phyloP scores from a whole-genome alignment of 2,329 filamentous ascomycete genomes.

The Sporothrix pallida region DNA sequence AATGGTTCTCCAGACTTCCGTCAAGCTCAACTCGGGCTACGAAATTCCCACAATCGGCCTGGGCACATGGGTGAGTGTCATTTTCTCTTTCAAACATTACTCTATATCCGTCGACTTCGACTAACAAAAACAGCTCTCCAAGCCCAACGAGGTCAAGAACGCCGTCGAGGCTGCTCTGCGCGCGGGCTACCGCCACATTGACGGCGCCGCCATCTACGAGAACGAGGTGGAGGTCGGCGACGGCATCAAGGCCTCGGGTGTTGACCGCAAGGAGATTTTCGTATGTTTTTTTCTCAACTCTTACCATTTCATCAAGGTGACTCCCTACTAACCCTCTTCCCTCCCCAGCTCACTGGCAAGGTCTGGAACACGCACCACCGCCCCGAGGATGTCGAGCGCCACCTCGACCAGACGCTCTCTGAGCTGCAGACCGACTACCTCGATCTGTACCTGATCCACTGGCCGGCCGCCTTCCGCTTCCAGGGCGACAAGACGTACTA shows the following conservation, averaged over 20 bases:
- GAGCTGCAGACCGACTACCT: constrained; percentile 60
- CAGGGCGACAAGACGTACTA: not conserved
- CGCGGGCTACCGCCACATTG: constrained; percentile 53
- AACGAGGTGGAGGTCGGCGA: constrained; percentile 43
- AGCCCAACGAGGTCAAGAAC: constrained; percentile 50
- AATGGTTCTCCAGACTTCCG: constrained; percentile 37
- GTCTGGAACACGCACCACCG: constrained; percentile 63
- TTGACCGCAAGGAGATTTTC: constrained; percentile 42
- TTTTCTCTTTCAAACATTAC: not conserved
- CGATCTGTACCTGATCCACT: constrained; percentile 60
- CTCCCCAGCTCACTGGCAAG: constrained; percentile 58
- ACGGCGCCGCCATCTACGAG: constrained; percentile 55
- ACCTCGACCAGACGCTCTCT: constrained; percentile 55
- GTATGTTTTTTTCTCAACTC: not conserved
- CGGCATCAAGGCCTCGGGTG: constrained; percentile 34
- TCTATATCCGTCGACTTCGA: no score
- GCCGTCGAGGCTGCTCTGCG: constrained; percentile 56
- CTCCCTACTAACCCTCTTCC: constrained; percentile 58
- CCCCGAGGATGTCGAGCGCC: constrained; percentile 53
- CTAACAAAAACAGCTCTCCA: constrained; percentile 35
- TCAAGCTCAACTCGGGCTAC: constrained; percentile 38
- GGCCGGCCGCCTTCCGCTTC: constrained; percentile 47
- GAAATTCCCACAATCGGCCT: constrained; percentile 50
- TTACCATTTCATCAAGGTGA: no score
- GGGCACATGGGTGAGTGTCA: constrained; percentile 48